These are phyloP conservation scores for Sanghuangporus baumii DNA, from an alignment of 1,284 basidiomycete genomes.

Conservation along the genomic window DNA sequence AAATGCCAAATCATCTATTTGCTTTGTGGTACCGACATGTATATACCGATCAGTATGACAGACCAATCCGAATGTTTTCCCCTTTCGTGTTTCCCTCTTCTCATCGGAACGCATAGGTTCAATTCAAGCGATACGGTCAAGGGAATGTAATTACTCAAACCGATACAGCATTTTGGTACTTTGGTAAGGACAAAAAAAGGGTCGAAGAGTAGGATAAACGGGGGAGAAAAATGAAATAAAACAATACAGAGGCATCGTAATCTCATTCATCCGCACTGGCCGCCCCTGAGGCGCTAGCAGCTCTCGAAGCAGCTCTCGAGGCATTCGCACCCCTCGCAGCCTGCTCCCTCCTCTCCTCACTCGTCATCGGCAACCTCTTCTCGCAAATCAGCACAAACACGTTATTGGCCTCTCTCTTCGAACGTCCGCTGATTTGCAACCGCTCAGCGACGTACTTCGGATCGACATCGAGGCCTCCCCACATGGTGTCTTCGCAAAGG, in stretches of 20 bases:
- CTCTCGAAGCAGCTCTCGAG: constrained; percentile 1
- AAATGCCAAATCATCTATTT: no score
- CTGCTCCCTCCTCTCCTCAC: constrained; percentile 39
- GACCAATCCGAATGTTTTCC: no score
- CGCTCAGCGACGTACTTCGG: constrained; percentile 36
- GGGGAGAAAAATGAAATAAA: not conserved
- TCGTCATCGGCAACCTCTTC: constrained; percentile 40
- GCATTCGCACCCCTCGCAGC: constrained; percentile 28
- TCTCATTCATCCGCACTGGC: not conserved
- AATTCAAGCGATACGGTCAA: no score
- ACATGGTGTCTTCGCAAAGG: constrained; percentile 49
- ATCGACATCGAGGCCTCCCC: constrained; percentile 51
- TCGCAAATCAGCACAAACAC: constrained; percentile 54
- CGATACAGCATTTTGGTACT: no score
- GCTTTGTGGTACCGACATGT: no score
- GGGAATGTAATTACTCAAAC: no score
- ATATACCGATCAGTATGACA: no score
- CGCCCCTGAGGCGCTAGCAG: not conserved
- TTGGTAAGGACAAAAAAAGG: no score
- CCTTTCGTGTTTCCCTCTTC: no score
- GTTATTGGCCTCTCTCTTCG: constrained; percentile 43
- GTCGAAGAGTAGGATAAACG: no score
- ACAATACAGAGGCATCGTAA: not conserved
- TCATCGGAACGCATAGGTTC: no score
- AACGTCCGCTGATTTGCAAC: not conserved